Evolutionary conservation across 2,329 filamentous ascomycete species (phyloP), one percentile per base, ranked within the genome.

Genomic region (Dothistroma pini): DNA sequence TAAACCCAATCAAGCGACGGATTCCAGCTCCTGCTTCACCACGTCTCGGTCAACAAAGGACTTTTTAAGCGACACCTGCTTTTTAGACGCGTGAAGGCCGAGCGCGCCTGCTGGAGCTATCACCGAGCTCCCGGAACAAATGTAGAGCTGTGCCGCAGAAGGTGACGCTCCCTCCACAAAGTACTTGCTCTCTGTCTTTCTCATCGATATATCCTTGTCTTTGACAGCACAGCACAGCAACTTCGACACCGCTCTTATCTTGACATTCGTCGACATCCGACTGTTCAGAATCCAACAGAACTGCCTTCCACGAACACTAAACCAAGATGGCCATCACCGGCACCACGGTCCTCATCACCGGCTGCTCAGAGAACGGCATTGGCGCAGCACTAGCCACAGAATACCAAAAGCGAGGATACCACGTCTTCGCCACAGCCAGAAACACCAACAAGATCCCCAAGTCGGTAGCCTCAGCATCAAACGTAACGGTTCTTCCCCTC

Each of bases 291-390:
- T 8, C 8, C 4, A 19, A 14, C 41, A 44, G 8, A 4, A 4
- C n/a, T 9, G 8, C 4, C 14, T 16, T 19, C 12, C n/a, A 3
- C 48, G 48, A 29, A 29, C 6, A 29, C 5, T 6, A 29, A 7
- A 47, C 14, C 41, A 61, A 12, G n/a, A 59, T 62, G 53, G 22
- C 31, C 7, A 38, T 29, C 7, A 19, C 22, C 57, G 52, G 35
- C n/a, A 49, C 50, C 47, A 63, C 63, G 12, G 64, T 71, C 41
- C 63, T 72, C 8, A 68, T 72, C 44, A 71, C 69, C 31, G 70
- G 69, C 54, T 69, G 76, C 66, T 75, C 73, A 5, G 72, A 71
- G n/a, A 75, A 75, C 49, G 75, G 78, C 19, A 72, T 79, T 12
- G 79, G 79, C 11, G 68, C 70, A 0, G 77, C 76, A 1, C 69